Conservation (phyloP, 345 rosid species). For the Sapria himalayana region DNA sequence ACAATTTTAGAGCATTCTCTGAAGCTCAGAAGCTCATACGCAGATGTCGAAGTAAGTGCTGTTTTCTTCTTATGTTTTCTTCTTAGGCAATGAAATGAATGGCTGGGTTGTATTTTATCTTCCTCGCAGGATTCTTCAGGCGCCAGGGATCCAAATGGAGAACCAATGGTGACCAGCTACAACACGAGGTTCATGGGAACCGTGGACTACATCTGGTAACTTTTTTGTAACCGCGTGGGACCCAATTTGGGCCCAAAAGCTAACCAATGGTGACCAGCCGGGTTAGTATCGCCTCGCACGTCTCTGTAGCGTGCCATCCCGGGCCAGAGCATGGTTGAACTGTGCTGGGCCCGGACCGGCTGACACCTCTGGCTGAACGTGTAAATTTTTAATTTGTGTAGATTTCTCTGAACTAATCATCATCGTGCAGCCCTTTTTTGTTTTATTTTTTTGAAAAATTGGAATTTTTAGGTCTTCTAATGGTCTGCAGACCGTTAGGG, state of each 20-base stretch:
- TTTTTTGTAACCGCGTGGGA: too few relatives aligned
- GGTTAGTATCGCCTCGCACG: too few relatives aligned
- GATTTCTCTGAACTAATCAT: too few relatives aligned
- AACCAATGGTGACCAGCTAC: constrained; percentile 77
- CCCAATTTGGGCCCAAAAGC: too few relatives aligned
- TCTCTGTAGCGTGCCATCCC: too few relatives aligned
- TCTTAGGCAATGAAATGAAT: neutral
- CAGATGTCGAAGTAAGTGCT: constrained; percentile 54
- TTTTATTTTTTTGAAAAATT: too few relatives aligned
- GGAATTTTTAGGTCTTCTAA: constrained; percentile 60
- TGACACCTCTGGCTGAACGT: too few relatives aligned
- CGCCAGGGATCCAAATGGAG: constrained; percentile 57
- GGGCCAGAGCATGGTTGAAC: too few relatives aligned
- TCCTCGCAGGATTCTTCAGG: constrained; percentile 36
- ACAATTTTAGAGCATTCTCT: constrained; percentile 41
- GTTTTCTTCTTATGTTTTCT: constrained; percentile 4
- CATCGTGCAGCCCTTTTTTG: too few relatives aligned
- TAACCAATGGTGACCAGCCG: too few relatives aligned
- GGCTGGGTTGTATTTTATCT: constrained; percentile 1
- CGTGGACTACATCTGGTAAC: constrained; percentile 86
- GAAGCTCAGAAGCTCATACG: constrained; percentile 57
- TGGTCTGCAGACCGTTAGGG: constrained; percentile 67
- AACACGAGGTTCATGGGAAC: constrained; percentile 79
- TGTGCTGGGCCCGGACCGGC: too few relatives aligned
- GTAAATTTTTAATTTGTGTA: too few relatives aligned